Conservation (phyloP, 2,329 filamentous ascomycete species). For the Alternaria sp. region DNA sequence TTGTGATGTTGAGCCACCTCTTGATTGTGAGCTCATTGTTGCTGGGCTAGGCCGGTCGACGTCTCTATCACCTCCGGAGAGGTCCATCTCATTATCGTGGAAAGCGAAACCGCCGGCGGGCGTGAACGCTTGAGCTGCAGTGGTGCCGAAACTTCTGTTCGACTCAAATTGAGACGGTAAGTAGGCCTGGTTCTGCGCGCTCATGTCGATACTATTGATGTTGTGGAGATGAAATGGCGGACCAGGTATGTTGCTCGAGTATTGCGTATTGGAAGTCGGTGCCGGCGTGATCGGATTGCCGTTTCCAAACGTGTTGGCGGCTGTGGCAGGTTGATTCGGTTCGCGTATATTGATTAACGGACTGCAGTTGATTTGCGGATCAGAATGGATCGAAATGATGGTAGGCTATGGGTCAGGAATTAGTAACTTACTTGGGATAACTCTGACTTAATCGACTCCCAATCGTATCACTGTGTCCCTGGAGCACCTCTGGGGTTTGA, state of each 20-base stretch:
- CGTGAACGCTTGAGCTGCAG: conserved; percentile 6
- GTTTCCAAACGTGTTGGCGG: conserved; percentile 38
- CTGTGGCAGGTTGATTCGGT: conserved; percentile 31
- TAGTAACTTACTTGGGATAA: conserved; percentile 20
- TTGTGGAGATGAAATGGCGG: conserved; percentile 34
- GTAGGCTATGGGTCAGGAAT: conserved; percentile 12
- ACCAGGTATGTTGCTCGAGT: conserved; percentile 15
- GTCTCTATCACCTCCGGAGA: conserved; percentile 33
- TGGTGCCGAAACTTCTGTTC: background rate
- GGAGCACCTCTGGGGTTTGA: background rate
- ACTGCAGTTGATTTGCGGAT: conserved; percentile 35
- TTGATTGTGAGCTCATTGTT: conserved; percentile 41
- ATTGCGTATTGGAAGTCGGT: conserved; percentile 12
- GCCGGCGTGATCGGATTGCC: background rate
- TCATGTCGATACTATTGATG: conserved; percentile 30
- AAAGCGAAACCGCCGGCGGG: conserved; percentile 18
- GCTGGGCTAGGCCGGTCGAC: conserved; percentile 42
- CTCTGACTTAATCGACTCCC: background rate
- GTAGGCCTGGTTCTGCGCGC: conserved; percentile 17
- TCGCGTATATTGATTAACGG: conserved; percentile 46
- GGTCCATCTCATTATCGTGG: conserved; percentile 46
- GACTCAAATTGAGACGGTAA: conserved; percentile 9
- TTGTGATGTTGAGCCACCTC: conserved; percentile 43
- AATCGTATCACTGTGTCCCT: conserved; percentile 8
- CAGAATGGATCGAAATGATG: conserved; percentile 29